Base-by-base conservation (phyloP, 2,329 filamentous ascomycete genomes). In the Aspergillus glaucus region DNA sequence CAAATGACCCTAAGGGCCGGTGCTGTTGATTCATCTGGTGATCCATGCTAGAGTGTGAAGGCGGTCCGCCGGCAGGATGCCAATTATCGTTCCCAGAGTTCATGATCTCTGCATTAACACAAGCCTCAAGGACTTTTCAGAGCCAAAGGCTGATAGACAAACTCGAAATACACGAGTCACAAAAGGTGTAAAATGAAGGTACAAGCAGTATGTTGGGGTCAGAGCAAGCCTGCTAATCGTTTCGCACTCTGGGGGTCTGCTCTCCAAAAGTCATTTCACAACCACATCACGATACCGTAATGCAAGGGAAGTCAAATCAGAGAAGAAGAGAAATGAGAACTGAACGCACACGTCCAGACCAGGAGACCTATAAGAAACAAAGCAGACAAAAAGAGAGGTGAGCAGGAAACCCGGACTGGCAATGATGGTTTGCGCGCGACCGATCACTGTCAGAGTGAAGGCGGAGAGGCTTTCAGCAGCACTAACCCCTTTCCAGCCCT, bases 61-160 rank as follows among this genome's bases (percentile, higher is more conserved):
- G 69, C 44, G 66, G 66, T 47, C 68, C 67, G 60, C 65, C 65
- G 24, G 54, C 60, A 45, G 65, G 64, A 58, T 72, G 68, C 69
- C 69, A 72, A 50, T 62, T 67, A 65, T 72, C 69, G 56, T 66
- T 70, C 53, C 67, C 69, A 57, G 69, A 61, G 56, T 72, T 72
- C 69, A 72, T 72, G 51, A 50, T 64, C 49, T 54, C 45, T 48
- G 49, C 59, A 60, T 62, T 49, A 59, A 60, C 52, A 48, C 32
- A 47, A 30, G 22, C 28, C 40, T 34, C 17, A 26, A 42, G 10
- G 36, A 21, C 37, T 46, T 39, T 10, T 12, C 37, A 40, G 47
- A 47, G 17, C 26, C 26, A 30, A 9, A 36, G 22, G 28, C 24
- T 19, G 17, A 40, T 40, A 40, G 17, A 40, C 9, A 19, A 19